Evolutionary conservation across 805 yeast genomes (phyloP), one percentile per base, ranked within the genome.

Genomic region (Vanderwaltozyma tropicalis): DNA sequence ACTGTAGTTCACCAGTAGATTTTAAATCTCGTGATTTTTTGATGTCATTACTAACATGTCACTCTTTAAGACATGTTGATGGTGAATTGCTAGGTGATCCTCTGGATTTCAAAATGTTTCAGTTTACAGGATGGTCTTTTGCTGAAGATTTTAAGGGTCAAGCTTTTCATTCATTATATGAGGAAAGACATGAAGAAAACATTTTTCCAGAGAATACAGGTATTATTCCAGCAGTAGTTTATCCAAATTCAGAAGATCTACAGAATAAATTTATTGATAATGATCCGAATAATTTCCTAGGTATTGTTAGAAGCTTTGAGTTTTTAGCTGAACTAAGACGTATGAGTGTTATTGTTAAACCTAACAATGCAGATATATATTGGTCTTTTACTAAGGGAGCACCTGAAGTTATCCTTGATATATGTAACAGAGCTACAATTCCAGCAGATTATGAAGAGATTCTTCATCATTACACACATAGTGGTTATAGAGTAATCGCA

Each of bases 401-500:
- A 0, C 99, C 99, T 0, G 99, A 92, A 55, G 84, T 88, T 10
- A 83, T 92, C 70, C 66, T 72, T 22, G 79, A 76, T 14, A 75
- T 92, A 22, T 92, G 98, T 61, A 63, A 66, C 13, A 75, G 80
- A 1, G 74, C 71, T 15, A 65, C 87, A 0, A 61, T 92, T 34
- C 98, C 99, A 1, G 53, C 59, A 2, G 74, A 87, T 50, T 92
- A 73, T 55, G 79, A 80, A 18, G 81, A 80, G 25, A 55, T 82
- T 17, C 66, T 92, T 26, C 80, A 86, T 50, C 70, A 78, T 41
- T 92, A 92, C 56, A 92, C 99, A 0, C 97, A 87, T 55, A 75
- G 78, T 34, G 99, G 99, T 1, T 86, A 79, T 57, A 76, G 99
- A 53, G 96, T 92, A 1, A 92, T 92, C 61, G 97, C 96, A 0